Evolutionary conservation across 108 stramenopile species (phyloP).

Genomic region (Craspedostauros australis): DNA sequence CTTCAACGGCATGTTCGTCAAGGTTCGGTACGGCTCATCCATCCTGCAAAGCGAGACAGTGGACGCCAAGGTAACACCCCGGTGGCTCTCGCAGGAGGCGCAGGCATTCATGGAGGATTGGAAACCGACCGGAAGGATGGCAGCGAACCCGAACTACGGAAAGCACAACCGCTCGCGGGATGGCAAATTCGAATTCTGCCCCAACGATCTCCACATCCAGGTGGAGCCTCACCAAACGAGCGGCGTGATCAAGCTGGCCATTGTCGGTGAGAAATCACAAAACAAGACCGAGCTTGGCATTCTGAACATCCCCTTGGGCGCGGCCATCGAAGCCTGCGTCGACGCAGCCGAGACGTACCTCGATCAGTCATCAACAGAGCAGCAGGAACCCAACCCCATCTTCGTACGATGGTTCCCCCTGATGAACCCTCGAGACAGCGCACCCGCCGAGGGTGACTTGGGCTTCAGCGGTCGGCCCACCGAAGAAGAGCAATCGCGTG

Average conservation of each 20-base stretch:
- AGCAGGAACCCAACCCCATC: constrained; percentile 23
- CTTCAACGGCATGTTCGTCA: constrained; percentile 68
- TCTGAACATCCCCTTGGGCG: constrained; percentile 63
- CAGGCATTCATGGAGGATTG: neutral
- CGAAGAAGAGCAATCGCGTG: constrained; percentile 59
- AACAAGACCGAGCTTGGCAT: constrained; percentile 68
- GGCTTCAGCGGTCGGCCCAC: constrained; percentile 44
- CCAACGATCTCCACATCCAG: constrained; percentile 56
- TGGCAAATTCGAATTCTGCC: constrained; percentile 24
- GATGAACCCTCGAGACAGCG: constrained; percentile 43
- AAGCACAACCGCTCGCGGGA: constrained; percentile 3
- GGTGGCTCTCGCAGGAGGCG: constrained; percentile 6
- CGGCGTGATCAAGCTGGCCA: constrained; percentile 61
- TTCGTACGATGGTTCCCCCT: constrained; percentile 82
- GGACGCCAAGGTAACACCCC: constrained; percentile 67
- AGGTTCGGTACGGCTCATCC: constrained; percentile 53
- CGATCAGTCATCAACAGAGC: too few species aligned
- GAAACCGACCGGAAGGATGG: neutral
- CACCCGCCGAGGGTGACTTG: constrained; percentile 70
- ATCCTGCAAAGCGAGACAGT: constrained; percentile 40
- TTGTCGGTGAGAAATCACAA: constrained; percentile 65
- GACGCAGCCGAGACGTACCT: constrained; percentile 25
- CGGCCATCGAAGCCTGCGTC: constrained; percentile 62
- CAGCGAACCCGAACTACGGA: neutral
- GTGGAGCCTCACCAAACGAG: constrained; percentile 82